Evolutionary conservation across 2,329 filamentous ascomycete species (phyloP), one percentile per base, ranked within the genome.

Genomic region (Clarireedia sp.): DNA sequence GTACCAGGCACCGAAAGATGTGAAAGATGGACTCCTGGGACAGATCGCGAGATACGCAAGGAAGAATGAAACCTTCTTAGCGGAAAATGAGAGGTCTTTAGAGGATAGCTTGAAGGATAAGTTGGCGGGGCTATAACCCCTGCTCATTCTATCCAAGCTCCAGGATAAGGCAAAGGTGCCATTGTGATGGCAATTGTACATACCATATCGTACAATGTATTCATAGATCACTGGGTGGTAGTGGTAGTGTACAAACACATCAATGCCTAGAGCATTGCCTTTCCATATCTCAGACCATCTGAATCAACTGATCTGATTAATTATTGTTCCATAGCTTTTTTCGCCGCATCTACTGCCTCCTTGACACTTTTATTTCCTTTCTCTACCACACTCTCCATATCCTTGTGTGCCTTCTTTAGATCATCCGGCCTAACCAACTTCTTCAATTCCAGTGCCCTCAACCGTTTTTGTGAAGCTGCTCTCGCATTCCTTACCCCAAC

Each of bases 301-400:
- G 38, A n/a, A 16, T 9, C 14, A 24, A 3, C 43, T n/a, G 9
- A 36, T 19, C 9, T 9, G 45, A 33, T 19, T 8, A 10, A 5
- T 38, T 23, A 50, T 53, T 68, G 62, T 48, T 69, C 65, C 63
- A 71, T 69, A 10, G 54, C 60, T 53, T 72, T 72, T 53, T 64
- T 64, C 9, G 69, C 70, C 3, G 59, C 64, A 26, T 72, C 69
- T n/a, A 70, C 66, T n/a, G 63, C 55, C 56, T 68, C 68, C 60
- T 72, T 71, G 1, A 69, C 63, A 50, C 70, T 68, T 16, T 51
- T 60, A 26, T 57, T 56, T 9, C 58, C 66, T 52, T 67, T 68
- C 58, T 71, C 69, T 8, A 70, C 66, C 41, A 72, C 62, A 54
- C 68, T 69, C 58, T 72, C 70, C 66, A 72, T 66, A 54, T 70